Evolutionary conservation across 352 stramenopile genomes (phyloP).

Genomic region (Peronospora belbahrii): DNA sequence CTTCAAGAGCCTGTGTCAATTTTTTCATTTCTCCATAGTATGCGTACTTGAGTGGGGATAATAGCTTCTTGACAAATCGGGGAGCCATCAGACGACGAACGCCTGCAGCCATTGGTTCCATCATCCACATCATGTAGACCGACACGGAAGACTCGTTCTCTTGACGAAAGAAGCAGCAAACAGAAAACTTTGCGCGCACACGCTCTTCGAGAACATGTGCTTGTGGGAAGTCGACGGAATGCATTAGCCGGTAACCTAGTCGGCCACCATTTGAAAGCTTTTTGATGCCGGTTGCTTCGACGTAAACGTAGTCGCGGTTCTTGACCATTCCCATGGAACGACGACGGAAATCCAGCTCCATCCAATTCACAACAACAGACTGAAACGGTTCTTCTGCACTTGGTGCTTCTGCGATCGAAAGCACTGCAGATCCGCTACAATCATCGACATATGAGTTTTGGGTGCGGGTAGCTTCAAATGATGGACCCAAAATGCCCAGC

Average conservation of each 20-base stretch:
- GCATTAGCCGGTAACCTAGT: conserved; percentile 29
- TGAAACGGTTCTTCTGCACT: conserved; percentile 42
- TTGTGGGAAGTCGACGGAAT: conserved; percentile 34
- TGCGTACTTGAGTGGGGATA: conserved; percentile 24
- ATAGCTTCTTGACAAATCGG: conserved; percentile 25
- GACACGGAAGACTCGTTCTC: conserved; percentile 20
- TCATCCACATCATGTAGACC: conserved; percentile 24
- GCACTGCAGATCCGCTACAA: conserved; percentile 28
- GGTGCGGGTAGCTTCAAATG: conserved; percentile 20
- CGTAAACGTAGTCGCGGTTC: conserved; percentile 55
- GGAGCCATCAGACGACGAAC: conserved; percentile 27
- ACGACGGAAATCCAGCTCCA: conserved; percentile 26
- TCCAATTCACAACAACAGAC: conserved; percentile 32
- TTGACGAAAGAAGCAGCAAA: conserved; percentile 38
- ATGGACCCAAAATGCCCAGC: conserved; percentile 29
- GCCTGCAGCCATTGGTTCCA: conserved; percentile 17
- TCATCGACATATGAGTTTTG: conserved; percentile 31
- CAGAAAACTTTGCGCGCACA: conserved; percentile 35
- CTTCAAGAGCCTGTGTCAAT: conserved; percentile 21
- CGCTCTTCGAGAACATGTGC: conserved; percentile 30
- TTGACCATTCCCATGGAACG: conserved; percentile 21
- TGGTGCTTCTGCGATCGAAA: conserved; percentile 35
- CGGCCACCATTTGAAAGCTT: conserved; percentile 11
- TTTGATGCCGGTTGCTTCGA: conserved; percentile 35
- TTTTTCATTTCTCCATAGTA: conserved; percentile 35